Evolutionary conservation across 1,139 yeast genomes (phyloP).

Genomic region (Nematodospora anomalae): DNA sequence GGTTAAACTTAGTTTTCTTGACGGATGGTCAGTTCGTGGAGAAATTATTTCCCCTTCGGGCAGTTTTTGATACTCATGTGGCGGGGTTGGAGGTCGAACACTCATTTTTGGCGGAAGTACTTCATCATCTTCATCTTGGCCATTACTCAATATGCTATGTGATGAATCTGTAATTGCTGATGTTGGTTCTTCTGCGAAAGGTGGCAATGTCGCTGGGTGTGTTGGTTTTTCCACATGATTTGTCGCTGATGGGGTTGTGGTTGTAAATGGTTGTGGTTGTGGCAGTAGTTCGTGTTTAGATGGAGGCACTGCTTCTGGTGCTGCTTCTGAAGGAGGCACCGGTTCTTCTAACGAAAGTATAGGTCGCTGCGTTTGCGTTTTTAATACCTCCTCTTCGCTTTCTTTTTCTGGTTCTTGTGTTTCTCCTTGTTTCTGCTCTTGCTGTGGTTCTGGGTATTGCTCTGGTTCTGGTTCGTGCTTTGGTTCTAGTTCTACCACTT

Average conservation of each 20-base stretch:
- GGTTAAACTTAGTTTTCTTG: slow-evolving; percentile 6
- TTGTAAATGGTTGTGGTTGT: not conserved
- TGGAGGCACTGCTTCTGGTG: no score
- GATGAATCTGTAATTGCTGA: not conserved
- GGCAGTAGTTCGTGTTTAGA: not conserved
- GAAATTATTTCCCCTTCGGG: slow-evolving; percentile 3
- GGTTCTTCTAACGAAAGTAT: no score
- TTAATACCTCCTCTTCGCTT: no score
- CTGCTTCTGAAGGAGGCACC: no score
- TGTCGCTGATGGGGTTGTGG: no score
- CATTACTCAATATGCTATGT: not conserved
- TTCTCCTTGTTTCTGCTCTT: no score
- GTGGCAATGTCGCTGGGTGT: not conserved
- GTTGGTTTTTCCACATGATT: not conserved
- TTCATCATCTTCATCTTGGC: slow-evolving; percentile 2
- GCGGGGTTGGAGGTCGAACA: slow-evolving; percentile 9
- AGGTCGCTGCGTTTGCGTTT: no score
- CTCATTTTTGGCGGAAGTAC: slow-evolving; percentile 1
- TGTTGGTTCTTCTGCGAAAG: not conserved
- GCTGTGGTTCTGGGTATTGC: no score
- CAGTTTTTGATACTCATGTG: not conserved
- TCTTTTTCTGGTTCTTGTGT: no score
- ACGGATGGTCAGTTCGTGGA: not conserved
- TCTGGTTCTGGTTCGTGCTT: not conserved
- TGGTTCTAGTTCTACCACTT: not conserved